Conservation (phyloP, 176 grass and related monocot species). For the Zoysia pacifica region DNA sequence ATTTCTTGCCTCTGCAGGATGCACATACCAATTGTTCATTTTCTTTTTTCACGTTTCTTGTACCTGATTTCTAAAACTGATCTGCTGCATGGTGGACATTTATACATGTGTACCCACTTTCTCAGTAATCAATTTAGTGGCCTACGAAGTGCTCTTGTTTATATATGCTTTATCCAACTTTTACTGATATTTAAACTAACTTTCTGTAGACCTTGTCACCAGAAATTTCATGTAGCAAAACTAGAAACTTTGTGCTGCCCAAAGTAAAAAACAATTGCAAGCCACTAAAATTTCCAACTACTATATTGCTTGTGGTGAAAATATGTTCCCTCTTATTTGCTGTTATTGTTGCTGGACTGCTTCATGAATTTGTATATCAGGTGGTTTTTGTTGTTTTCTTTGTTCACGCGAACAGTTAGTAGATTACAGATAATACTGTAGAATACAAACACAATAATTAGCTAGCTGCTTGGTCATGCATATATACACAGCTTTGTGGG, state of each 20-base stretch:
- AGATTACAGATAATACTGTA: not conserved
- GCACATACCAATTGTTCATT: not conserved
- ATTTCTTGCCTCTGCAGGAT: not conserved
- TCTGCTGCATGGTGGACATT: slow-evolving; percentile 5
- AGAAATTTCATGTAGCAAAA: slow-evolving; percentile 8
- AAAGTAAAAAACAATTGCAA: not conserved
- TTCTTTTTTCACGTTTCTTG: slow-evolving; percentile 16
- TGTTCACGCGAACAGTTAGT: not conserved
- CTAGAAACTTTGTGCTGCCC: not conserved
- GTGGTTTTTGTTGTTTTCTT: slow-evolving; percentile 20
- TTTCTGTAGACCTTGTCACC: not conserved
- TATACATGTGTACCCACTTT: not conserved
- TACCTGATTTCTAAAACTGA: not conserved
- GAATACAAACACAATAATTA: not conserved
- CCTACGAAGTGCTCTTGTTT: not conserved
- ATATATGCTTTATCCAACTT: not conserved
- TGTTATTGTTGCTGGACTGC: not conserved
- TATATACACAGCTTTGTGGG: not conserved
- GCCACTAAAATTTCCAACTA: not conserved
- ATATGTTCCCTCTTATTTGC: not conserved
- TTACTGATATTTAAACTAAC: not conserved
- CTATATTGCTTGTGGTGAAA: not conserved
- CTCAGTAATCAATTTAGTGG: not conserved
- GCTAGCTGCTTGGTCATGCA: not conserved
- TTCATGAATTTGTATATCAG: slow-evolving; percentile 5